phyloP scores from a whole-genome alignment of 1,284 basidiomycete genomes.

The Boletus hoseneyae region DNA sequence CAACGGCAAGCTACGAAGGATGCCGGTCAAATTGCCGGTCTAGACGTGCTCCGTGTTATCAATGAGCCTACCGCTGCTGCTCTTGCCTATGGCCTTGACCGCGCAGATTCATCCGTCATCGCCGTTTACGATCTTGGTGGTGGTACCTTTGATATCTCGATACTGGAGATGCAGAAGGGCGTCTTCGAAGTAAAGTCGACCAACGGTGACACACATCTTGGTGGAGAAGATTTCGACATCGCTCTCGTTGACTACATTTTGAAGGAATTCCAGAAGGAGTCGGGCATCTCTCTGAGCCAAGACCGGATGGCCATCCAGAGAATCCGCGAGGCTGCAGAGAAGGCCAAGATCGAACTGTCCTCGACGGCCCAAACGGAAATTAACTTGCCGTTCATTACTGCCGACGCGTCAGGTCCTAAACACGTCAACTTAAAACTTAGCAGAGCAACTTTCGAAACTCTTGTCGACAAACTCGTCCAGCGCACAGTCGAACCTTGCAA shows the following conservation, averaged over 20 bases:
- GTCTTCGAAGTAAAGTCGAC: conserved; percentile 99
- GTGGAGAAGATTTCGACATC: conserved; percentile 98
- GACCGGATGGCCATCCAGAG: conserved; percentile 99
- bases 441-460: conserved; percentile 86
- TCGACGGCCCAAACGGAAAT: conserved; percentile 93
- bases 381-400: conserved; percentile 97
- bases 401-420: conserved; percentile 90
- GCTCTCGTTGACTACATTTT: conserved; percentile 86
- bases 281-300: conserved; percentile 74
- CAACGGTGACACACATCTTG: conserved; percentile 98
- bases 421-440: conserved; percentile 93
- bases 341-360: conserved; percentile 98
- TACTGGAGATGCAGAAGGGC: conserved; percentile 98
- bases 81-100: conserved; percentile 94
- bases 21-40: conserved; percentile 94
- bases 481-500: conserved; percentile 96
- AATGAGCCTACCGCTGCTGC: conserved; percentile 99
- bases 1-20: conserved; percentile 99
- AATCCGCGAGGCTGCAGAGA: conserved; percentile 98
- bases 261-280: conserved; percentile 93
- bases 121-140: conserved; percentile 97
- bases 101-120: conserved; percentile 79
- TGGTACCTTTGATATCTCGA: conserved; percentile 97
- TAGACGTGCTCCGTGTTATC: conserved; percentile 97
- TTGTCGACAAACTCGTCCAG: conserved; percentile 82